A percentile compares a stretch with the other conserved stretches of the same genome.
These are phyloP conservation scores for Exophiala spinifera DNA, from an alignment of 2,329 filamentous ascomycete genomes.

Conservation along the genomic window DNA sequence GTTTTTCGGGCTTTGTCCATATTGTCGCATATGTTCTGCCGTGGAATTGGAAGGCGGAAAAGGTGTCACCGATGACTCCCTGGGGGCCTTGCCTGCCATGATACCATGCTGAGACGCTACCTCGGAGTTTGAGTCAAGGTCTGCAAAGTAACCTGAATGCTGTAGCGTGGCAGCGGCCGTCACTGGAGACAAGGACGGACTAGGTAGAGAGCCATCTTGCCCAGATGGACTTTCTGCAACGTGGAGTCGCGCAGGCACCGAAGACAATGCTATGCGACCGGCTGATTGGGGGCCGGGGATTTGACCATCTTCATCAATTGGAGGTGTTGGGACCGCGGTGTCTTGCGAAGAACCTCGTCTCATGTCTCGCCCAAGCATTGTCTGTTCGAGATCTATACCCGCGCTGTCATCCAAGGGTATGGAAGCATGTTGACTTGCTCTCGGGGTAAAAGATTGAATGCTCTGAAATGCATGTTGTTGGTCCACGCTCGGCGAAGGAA, in stretches of 20 bases:
- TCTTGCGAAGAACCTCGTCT: conserved; percentile 24
- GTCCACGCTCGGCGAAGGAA: conserved; percentile 24
- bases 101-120: conserved; percentile 33
- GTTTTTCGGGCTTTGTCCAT: conserved; percentile 19
- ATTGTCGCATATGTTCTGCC: background rate
- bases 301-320: conserved; percentile 28
- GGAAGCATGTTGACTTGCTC: conserved; percentile 3
- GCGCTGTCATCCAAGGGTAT: conserved; percentile 3
- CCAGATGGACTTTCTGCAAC: conserved; percentile 66
- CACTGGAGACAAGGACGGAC: conserved; percentile 85
- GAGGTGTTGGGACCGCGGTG: conserved; percentile 29
- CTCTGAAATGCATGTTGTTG: conserved; percentile 16
- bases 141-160: conserved; percentile 42
- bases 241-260: conserved; percentile 39
- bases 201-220: conserved; percentile 89
- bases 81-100: conserved; percentile 1
- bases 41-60: conserved; percentile 7
- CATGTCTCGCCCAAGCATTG: conserved; percentile 9
- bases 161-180: conserved; percentile 69
- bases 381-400: conserved; percentile 1
- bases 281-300: conserved; percentile 38
- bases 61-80: conserved; percentile 10
- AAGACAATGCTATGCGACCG: conserved; percentile 31
- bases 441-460: conserved; percentile 9
- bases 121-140: conserved; percentile 45